These are phyloP conservation scores for Yamadazyma akitaensis DNA, from an alignment of 805 yeast species.

Conservation along the genomic window DNA sequence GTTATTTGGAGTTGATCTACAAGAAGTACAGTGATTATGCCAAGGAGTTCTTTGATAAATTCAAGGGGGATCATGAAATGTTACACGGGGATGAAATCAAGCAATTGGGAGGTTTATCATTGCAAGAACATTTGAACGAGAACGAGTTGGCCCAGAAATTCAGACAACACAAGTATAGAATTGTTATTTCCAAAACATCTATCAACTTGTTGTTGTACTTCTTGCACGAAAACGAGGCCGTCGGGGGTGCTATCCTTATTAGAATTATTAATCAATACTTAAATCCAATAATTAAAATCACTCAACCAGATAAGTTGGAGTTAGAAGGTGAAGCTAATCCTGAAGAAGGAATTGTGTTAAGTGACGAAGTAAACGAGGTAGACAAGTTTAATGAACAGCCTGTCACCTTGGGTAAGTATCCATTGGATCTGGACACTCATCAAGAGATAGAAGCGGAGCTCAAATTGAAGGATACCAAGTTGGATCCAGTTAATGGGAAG, in stretches of 20 bases:
- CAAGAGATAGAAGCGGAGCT: conserved; percentile 84
- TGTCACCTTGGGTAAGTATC: conserved; percentile 78
- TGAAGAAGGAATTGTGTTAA: conserved; percentile 51
- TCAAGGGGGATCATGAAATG: conserved; percentile 66
- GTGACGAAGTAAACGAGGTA: conserved; percentile 43
- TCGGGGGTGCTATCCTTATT: conserved; percentile 86
- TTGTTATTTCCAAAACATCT: conserved; percentile 78
- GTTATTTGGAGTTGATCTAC: conserved; percentile 73
- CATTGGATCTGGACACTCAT: conserved; percentile 79
- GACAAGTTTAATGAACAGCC: conserved; percentile 66
- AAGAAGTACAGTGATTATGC: conserved; percentile 62
- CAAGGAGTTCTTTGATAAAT: conserved; percentile 70
- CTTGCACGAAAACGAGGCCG: conserved; percentile 85
- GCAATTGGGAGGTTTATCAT: conserved; percentile 66
- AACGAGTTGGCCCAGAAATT: conserved; percentile 78
- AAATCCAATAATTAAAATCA: conserved; percentile 45
- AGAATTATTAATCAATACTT: conserved; percentile 83
- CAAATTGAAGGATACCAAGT: conserved; percentile 58
- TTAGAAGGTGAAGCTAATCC: conserved; percentile 48
- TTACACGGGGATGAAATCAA: conserved; percentile 77
- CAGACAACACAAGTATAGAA: conserved; percentile 66
- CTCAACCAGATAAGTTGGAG: conserved; percentile 39
- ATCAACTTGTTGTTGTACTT: conserved; percentile 81
- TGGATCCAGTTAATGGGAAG: conserved; percentile 32
- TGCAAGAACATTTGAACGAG: conserved; percentile 78